phyloP scores from a whole-genome alignment of 768 basidiomycete genomes.

The Auricularia auricula-judae region DNA sequence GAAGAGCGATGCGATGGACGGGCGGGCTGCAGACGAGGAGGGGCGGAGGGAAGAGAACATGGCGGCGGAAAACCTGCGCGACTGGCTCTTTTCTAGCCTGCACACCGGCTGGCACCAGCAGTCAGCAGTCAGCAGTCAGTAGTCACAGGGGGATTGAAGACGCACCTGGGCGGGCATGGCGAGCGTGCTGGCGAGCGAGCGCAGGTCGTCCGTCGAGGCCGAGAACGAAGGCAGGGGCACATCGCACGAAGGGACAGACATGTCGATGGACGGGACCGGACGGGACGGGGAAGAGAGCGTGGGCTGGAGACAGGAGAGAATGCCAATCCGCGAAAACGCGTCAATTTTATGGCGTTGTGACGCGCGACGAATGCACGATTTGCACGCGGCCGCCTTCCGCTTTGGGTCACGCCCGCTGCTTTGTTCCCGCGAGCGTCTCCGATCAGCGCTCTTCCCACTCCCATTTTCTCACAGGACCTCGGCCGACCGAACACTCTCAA shows the following conservation, averaged over 20 bases:
- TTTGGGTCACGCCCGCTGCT: not conserved
- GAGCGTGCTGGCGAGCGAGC: not conserved
- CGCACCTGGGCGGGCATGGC: not conserved
- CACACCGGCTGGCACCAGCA: not conserved
- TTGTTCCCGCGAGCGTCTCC: too few relatives aligned
- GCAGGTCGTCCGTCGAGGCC: not conserved
- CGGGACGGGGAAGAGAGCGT: not conserved
- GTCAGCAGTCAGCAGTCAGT: not conserved
- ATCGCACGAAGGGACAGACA: not conserved
- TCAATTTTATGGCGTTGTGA: not conserved
- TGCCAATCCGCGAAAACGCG: not conserved
- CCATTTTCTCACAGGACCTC: too few relatives aligned
- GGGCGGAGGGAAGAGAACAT: not conserved
- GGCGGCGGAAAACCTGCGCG: not conserved
- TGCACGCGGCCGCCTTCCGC: not conserved
- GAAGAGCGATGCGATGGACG: not conserved
- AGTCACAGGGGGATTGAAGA: not conserved
- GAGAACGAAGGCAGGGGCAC: not conserved
- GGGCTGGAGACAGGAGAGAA: not conserved
- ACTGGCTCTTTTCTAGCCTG: not conserved
- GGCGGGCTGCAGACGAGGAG: not conserved
- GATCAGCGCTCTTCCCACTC: too few relatives aligned
- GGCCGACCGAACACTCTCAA: too few relatives aligned
- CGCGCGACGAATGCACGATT: not conserved
- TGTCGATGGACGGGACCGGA: not conserved